These are phyloP conservation scores for Tripterygium wilfordii DNA, from an alignment of 177 flowering plant species.

Conservation along the genomic window DNA sequence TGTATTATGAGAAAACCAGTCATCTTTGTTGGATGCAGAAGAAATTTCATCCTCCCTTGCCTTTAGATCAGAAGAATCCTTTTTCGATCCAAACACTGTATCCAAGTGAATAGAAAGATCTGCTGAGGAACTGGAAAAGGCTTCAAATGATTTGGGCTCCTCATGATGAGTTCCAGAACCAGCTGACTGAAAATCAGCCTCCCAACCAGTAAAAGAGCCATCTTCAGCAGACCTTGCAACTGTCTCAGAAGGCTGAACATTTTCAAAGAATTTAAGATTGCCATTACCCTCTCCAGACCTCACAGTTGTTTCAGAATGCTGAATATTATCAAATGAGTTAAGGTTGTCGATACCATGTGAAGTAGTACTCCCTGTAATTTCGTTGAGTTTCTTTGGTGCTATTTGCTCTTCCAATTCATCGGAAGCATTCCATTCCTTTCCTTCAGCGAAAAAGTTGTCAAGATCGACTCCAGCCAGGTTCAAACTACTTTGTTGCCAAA, in stretches of 20 bases:
- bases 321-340: too few relatives aligned
- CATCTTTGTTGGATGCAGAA: constrained; percentile 18
- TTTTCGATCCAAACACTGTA: constrained; percentile 23
- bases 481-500: constrained; percentile 18
- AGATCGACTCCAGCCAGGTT: constrained; percentile 46
- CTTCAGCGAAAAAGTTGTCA: constrained; percentile 40
- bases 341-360: too few relatives aligned
- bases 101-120: constrained; percentile 37
- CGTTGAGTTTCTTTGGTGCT: neutral
- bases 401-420: constrained; percentile 16
- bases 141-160: constrained; percentile 23
- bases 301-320: too few relatives aligned
- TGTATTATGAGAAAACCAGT: constrained; percentile 25
- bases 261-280: constrained; percentile 40
- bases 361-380: constrained; percentile 13
- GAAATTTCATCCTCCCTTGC: constrained; percentile 11
- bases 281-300: too few relatives aligned
- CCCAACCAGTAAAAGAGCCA: constrained; percentile 56
- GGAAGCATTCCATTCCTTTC: constrained; percentile 13
- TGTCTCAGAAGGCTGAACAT: constrained; percentile 25
- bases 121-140: constrained; percentile 24
- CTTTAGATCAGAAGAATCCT: constrained; percentile 18
- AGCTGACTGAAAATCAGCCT: constrained; percentile 58
- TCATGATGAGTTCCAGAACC: constrained; percentile 20
- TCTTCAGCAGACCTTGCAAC: constrained; percentile 15